These are phyloP conservation scores for Biancaea sappan DNA, from an alignment of 306 rosid genomes.

Conservation along the genomic window DNA sequence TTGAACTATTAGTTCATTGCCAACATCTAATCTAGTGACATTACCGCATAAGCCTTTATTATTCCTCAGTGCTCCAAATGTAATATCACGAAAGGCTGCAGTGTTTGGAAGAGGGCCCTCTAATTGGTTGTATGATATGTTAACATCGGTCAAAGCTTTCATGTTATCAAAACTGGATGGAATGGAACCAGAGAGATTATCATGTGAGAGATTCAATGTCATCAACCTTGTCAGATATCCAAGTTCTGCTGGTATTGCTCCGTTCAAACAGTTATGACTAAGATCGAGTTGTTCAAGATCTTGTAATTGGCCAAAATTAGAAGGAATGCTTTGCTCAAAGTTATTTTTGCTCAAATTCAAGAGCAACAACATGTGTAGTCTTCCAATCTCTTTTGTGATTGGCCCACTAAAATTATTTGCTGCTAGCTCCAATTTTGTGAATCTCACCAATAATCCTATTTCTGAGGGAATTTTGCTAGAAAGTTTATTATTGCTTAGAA, in stretches of 20 bases:
- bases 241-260: conserved; percentile 28
- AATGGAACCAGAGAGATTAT: conserved; percentile 35
- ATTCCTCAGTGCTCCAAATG: neutral
- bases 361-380: neutral
- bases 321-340: neutral
- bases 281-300: neutral
- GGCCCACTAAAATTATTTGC: neutral
- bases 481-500: neutral
- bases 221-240: conserved; percentile 28
- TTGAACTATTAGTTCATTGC: no score
- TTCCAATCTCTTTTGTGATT: neutral
- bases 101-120: neutral
- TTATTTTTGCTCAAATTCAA: conserved; percentile 9
- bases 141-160: neutral
- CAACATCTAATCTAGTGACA: neutral
- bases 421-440: neutral
- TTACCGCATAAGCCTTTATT: neutral
- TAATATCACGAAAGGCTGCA: neutral
- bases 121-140: neutral
- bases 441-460: neutral
- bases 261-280: neutral
- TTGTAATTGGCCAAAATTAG: neutral
- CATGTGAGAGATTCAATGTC: conserved; percentile 43
- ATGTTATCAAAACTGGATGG: conserved; percentile 23
- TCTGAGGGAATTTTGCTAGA: neutral